A percentile compares a stretch with the other conserved stretches of the same genome.
Conservation (phyloP, 2,329 filamentous ascomycete species). For the Fusarium sp. region DNA sequence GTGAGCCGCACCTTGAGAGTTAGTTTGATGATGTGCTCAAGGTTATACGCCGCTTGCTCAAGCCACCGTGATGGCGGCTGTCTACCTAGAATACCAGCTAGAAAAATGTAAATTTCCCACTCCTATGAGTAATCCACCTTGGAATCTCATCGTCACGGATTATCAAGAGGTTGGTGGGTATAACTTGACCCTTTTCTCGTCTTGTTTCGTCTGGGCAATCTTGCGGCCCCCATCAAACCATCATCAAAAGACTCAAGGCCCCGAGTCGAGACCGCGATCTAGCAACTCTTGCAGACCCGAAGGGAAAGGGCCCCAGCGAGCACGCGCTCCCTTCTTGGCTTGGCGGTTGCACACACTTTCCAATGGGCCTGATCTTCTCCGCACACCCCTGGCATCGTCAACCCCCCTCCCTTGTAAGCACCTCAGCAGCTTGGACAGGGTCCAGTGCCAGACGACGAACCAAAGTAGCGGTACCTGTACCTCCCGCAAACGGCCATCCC, state of each 20-base stretch:
- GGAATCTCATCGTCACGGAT: slow-evolving; percentile 3
- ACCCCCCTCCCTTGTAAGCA: slow-evolving; percentile 35
- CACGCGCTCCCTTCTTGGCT: slow-evolving; percentile 28
- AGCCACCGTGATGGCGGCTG: background rate
- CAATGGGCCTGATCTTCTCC: background rate
- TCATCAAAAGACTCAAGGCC: slow-evolving; percentile 24
- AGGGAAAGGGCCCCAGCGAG: slow-evolving; percentile 28
- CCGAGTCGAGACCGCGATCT: slow-evolving; percentile 34
- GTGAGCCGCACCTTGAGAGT: background rate
- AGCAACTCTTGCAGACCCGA: slow-evolving; percentile 33
- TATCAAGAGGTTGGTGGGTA: background rate
- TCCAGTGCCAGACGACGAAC: slow-evolving; percentile 25
- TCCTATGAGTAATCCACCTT: background rate
- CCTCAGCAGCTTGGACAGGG: slow-evolving; percentile 34
- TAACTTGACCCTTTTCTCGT: background rate
- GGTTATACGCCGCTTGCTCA: background rate
- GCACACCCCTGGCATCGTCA: slow-evolving; percentile 20
- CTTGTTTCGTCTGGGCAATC: background rate
- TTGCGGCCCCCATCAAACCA: slow-evolving; percentile 17
- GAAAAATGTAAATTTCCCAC: background rate
- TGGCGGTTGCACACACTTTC: slow-evolving; percentile 6
- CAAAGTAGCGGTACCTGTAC: slow-evolving; percentile 38
- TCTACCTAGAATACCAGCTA: background rate
- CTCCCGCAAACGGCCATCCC: slow-evolving; percentile 22
- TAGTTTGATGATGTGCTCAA: slow-evolving; percentile 23